Evolutionary conservation across 2,329 filamentous ascomycete genomes (phyloP), one percentile per base, ranked within the genome.

Genomic region (Lasiodiplodia citricola): DNA sequence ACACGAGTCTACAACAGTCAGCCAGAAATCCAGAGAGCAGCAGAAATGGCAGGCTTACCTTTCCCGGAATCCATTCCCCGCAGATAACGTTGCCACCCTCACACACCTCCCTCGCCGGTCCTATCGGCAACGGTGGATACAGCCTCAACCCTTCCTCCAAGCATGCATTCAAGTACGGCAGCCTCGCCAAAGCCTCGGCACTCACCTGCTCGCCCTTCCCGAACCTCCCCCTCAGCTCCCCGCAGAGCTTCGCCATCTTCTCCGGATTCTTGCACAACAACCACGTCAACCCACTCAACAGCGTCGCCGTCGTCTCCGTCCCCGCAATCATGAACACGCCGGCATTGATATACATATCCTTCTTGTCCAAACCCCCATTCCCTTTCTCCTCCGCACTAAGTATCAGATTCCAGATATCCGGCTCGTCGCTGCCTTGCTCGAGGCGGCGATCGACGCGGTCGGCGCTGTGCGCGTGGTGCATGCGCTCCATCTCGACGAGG

Each of bases 251-350:
- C n/a, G n/a, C 13, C 38, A 47, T 47, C 14, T 28, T 47, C 23
- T 60, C 57, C 37, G 13, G 5, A 8, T 60, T n/a, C 57, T 2
- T 10, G 7, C 11, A 47, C 0, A 82, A 72, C 14, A 75, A 62
- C 63, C 74, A 83, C 0, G 77, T 80, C 5, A 79, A 52, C 3
- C 80, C 82, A 10, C 75, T 77, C 1, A 84, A 71, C 13, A 80
- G 56, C 0, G 79, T 82, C 0, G 83, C 82, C 0, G 81, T 81
- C 0, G 83, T 84, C 69, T 85, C 83, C 16, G 79, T 80, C 1
- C 82, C 83, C 1, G 81, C 83, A 5, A 81, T 67, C 71, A 84
- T 82, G 38, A 83, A 75, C 0, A 81, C 25, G 2, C 71, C 69
- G 0, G 78, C 72, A 63, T 81, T 83, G 0, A 75, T 68, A n/a